Base-by-base conservation (phyloP, 768 basidiomycete genomes). In the Fibroporia radiculosa region DNA sequence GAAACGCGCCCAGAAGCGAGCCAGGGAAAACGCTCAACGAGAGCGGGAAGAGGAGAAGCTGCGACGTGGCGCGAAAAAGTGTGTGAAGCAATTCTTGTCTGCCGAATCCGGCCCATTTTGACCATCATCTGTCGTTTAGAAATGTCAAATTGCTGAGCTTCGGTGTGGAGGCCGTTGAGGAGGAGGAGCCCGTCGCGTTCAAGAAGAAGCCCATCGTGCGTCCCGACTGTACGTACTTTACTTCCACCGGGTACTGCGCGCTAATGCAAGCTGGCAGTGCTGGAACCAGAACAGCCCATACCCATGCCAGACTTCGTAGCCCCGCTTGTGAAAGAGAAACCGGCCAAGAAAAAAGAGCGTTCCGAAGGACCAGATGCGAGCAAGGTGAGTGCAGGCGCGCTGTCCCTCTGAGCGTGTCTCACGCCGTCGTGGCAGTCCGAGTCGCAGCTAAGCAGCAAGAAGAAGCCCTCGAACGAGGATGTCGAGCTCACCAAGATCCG, bases 61-160 rank as follows among this genome's bases (percentile, higher is more conserved):
- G 28, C 71, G 79, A 47, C 81, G 79, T 53, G 81, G 84, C 20
- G 90, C 86, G 0, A 97, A 93, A 56, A 98, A 96, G 93, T 93
- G 48, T 49, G 80, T 62, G 12, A n/a, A 29, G 24, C 23, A 19
- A 5, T 6, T 2, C 19, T 25, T 24, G 25, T 24, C 20, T 13
- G 23, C 29, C 29, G 29, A 31, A 31, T 31, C n/a, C n/a, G 29
- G 29, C 32, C 44, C 28, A 31, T 34, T 45, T 23, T 26, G 29
- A 31, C 29, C n/a, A 8, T 47, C n/a, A n/a, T 18, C 6, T 26
- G 8, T 28, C 19, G 41, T 14, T 31, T 48, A 96, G 93, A 64
- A 91, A 99, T 56, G 85, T 87, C 8, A 86, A 84, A 45, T 65
- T 99, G 8, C 63, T 98, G 44, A 95, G 91, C 40, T 99, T 99